phyloP scores from a whole-genome alignment of 2,329 filamentous ascomycete genomes.

The Aspergillus sp. region DNA sequence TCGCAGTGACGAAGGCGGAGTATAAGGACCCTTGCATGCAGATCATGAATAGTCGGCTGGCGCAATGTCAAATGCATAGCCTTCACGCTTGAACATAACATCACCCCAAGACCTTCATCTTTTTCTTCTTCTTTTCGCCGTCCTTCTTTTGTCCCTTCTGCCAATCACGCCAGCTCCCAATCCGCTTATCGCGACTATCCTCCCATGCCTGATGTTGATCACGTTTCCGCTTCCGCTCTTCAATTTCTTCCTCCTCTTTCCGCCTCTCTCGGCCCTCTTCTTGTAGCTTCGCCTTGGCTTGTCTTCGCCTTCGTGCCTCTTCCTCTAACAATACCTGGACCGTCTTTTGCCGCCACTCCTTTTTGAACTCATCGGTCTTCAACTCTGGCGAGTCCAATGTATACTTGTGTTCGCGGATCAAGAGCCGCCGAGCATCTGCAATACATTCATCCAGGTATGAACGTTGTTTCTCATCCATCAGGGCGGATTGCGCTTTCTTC shows the following conservation, averaged over 20 bases:
- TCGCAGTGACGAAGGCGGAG: no score
- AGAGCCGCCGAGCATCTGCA: constrained; percentile 88
- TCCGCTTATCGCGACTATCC: constrained; percentile 82
- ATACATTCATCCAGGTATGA: constrained; percentile 88
- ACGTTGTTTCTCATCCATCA: constrained; percentile 93
- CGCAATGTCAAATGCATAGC: not conserved
- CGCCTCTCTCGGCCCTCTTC: constrained; percentile 90
- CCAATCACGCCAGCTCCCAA: constrained; percentile 91
- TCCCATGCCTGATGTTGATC: constrained; percentile 97
- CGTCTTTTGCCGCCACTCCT: constrained; percentile 86
- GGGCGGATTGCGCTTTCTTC: constrained; percentile 87
- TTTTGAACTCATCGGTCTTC: constrained; percentile 75
- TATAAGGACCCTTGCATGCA: not conserved
- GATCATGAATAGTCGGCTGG: not conserved
- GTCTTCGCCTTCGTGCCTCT: constrained; percentile 77
- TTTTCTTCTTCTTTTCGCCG: constrained; percentile 60
- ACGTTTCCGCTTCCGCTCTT: constrained; percentile 77
- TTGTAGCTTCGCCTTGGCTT: constrained; percentile 92
- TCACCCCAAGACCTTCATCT: constrained; percentile 50
- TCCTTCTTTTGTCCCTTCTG: constrained; percentile 67
- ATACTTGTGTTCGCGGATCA: constrained; percentile 93
- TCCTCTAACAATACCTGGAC: constrained; percentile 89
- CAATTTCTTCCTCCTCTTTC: constrained; percentile 80
- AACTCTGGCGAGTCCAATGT: constrained; percentile 83
- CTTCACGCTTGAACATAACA: not conserved